phyloP scores from a whole-genome alignment of 129 eudicot species.

The Artemisia argyi region DNA sequence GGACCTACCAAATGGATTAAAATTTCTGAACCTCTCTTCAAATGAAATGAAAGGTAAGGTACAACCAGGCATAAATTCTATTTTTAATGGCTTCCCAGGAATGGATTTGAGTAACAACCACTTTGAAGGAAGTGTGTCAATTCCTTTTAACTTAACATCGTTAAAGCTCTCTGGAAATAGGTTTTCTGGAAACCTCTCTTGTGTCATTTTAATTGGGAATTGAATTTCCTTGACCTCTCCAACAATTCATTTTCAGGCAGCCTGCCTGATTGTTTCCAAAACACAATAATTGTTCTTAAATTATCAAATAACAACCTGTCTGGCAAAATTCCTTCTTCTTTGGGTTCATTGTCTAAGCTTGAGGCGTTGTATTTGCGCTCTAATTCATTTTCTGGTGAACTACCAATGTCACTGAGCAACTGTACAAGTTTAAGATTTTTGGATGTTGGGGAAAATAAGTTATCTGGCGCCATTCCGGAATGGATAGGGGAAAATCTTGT shows the following conservation, averaged over 20 bases:
- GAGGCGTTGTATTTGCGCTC: conserved; percentile 13
- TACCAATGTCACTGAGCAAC: conserved; percentile 29
- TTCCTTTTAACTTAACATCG: background rate
- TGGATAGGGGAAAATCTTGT: conserved; percentile 29
- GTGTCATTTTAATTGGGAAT: background rate
- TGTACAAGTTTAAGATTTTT: conserved; percentile 21
- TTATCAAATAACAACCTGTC: conserved; percentile 28
- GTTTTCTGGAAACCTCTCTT: conserved; percentile 29
- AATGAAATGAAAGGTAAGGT: conserved; percentile 28
- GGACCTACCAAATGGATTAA: conserved; percentile 9
- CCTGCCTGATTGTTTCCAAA: conserved; percentile 23
- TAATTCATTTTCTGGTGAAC: conserved; percentile 28
- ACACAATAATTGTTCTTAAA: conserved; percentile 17
- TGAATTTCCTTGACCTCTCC: conserved; percentile 30
- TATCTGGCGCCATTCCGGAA: conserved; percentile 26
- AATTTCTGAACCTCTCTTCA: conserved; percentile 24
- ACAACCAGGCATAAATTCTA: background rate
- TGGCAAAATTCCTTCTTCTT: conserved; percentile 21
- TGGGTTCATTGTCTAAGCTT: conserved; percentile 8
- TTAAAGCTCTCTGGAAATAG: conserved; percentile 33
- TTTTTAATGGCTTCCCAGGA: background rate
- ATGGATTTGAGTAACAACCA: conserved; percentile 28
- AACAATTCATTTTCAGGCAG: conserved; percentile 21
- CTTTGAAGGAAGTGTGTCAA: conserved; percentile 3
- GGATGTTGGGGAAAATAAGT: conserved; percentile 28